phyloP scores from a whole-genome alignment of 164 flowering plant species.

The Sedum album region DNA sequence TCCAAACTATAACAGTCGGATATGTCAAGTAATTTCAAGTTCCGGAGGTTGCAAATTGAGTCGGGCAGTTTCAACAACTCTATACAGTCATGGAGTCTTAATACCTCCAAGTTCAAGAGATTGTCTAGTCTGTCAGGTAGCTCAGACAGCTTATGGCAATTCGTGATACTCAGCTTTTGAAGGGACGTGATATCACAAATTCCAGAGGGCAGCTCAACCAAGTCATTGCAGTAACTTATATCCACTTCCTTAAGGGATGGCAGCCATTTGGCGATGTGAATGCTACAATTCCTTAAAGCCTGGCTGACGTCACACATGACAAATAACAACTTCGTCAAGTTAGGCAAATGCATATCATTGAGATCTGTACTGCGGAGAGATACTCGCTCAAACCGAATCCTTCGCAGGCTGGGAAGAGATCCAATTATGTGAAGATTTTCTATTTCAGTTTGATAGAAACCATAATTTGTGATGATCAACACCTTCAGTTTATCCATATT shows the following conservation, averaged over 20 bases:
- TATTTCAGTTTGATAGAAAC: conserved; percentile 15
- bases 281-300: conserved; percentile 6
- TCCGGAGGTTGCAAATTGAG: conserved; percentile 14
- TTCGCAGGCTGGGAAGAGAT: conserved; percentile 17
- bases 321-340: conserved; percentile 13
- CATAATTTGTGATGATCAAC: conserved; percentile 18
- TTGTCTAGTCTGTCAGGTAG: conserved; percentile 15
- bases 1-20: conserved; percentile 16
- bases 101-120: conserved; percentile 16
- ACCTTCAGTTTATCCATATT: conserved; percentile 20
- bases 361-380: conserved; percentile 2
- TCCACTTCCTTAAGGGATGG: conserved; percentile 14
- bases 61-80: conserved; percentile 18
- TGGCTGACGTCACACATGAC: conserved; percentile 15
- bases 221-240: conserved; percentile 16
- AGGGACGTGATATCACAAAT: conserved; percentile 9
- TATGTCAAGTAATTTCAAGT: conserved; percentile 19
- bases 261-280: background rate
- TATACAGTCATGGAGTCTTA: conserved; percentile 23
- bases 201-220: conserved; percentile 8
- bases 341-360: background rate
- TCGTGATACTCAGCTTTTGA: conserved; percentile 18
- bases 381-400: conserved; percentile 25
- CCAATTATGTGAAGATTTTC: conserved; percentile 15
- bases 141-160: conserved; percentile 18